A percentile compares a stretch with the other conserved stretches of the same genome.
These are phyloP conservation scores for Cymbopogon flexuosus DNA, from an alignment of 202 grass and related monocot genomes.

Conservation along the genomic window DNA sequence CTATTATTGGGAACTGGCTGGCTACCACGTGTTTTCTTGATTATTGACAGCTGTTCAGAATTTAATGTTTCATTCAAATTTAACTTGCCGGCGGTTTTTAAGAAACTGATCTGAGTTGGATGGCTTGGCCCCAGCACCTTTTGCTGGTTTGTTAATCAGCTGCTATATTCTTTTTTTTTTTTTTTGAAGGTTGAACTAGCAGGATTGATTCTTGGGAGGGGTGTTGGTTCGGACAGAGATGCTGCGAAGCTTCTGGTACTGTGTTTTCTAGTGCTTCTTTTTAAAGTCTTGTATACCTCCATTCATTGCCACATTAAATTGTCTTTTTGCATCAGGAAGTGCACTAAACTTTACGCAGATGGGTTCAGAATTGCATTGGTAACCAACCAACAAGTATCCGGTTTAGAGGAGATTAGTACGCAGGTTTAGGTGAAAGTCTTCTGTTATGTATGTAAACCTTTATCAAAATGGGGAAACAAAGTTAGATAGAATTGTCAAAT, in stretches of 20 bases:
- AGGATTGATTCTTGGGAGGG: conserved; percentile 59
- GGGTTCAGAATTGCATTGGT: neutral
- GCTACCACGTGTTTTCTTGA: neutral
- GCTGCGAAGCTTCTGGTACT: conserved; percentile 59
- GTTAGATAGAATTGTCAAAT: neutral
- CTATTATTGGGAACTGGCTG: neutral
- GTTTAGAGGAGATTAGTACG: neutral
- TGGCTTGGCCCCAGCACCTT: neutral
- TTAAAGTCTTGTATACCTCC: conserved; percentile 2
- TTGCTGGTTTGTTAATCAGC: neutral
- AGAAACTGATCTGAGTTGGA: neutral
- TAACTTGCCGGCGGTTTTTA: neutral
- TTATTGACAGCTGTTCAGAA: neutral
- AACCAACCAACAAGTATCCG: neutral
- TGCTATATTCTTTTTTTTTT: conserved; percentile 24
- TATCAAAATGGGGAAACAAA: neutral
- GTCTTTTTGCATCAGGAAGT: conserved; percentile 12
- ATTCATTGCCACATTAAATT: conserved; percentile 11
- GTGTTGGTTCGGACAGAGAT: conserved; percentile 51
- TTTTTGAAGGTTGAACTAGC: conserved; percentile 58
- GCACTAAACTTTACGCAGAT: conserved; percentile 16
- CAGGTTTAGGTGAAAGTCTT: neutral
- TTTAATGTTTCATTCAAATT: conserved; percentile 14
- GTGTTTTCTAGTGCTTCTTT: conserved; percentile 15
- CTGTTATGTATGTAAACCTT: neutral